Evolutionary conservation across 129 eudicot species (phyloP).

Genomic region (Chrysanthemum seticuspe): DNA sequence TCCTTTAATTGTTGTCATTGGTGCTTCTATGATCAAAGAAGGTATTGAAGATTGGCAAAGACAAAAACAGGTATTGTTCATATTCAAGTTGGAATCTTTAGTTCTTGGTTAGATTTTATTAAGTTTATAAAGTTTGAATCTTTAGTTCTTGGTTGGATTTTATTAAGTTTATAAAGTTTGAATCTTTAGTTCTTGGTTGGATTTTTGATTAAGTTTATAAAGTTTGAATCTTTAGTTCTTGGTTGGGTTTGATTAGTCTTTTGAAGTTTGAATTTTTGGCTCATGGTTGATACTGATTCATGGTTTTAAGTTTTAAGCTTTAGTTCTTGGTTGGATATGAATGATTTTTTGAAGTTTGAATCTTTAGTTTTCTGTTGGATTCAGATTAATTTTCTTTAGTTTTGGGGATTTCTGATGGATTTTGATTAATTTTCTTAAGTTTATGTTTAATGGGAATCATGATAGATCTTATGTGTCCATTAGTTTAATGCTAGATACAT

Average conservation of each 20-base stretch:
- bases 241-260: constrained; percentile 17
- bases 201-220: constrained; percentile 7
- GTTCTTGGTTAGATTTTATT: constrained; percentile 9
- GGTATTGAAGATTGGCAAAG: constrained; percentile 86
- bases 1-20: constrained; percentile 77
- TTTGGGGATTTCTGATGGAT: constrained; percentile 21
- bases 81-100: constrained; percentile 11
- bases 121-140: constrained; percentile 5
- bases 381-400: not conserved
- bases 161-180: constrained; percentile 10
- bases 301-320: constrained; percentile 6
- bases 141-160: constrained; percentile 4
- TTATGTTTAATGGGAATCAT: not conserved
- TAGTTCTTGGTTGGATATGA: not conserved
- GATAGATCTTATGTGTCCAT: constrained; percentile 23
- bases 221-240: constrained; percentile 15
- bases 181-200: not conserved
- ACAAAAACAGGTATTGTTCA: constrained; percentile 60
- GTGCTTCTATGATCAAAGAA: constrained; percentile 91
- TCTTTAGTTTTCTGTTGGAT: constrained; percentile 1
- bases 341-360: constrained; percentile 15
- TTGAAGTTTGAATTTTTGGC: constrained; percentile 12
- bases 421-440: not conserved
- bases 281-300: constrained; percentile 15
- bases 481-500: constrained; percentile 12